Conservation (phyloP, 2,329 filamentous ascomycete species). For the Thyridium curvatum region DNA sequence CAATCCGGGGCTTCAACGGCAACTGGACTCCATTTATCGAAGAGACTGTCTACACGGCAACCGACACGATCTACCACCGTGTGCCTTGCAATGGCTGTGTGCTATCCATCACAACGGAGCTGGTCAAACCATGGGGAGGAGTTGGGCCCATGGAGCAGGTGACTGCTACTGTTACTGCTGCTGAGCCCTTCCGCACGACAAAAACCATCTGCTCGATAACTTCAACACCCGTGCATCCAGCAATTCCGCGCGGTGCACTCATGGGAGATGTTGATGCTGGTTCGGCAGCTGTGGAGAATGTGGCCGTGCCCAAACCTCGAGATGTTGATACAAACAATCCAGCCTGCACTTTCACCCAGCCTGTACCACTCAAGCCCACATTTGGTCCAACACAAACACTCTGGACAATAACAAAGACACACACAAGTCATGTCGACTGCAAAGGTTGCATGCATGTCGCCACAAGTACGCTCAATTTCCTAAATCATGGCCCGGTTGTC, state of each 20-base stretch:
- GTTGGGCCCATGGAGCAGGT: conserved; percentile 4
- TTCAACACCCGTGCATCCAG: not conserved
- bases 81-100: conserved; percentile 7
- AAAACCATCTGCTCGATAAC: conserved; percentile 1
- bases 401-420: conserved; percentile 17
- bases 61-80: not conserved
- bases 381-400: conserved; percentile 9
- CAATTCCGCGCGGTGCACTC: not conserved
- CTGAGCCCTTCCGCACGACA: conserved; percentile 9
- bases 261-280: not conserved
- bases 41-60: conserved; percentile 5
- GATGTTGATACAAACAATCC: no score
- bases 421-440: conserved; percentile 16
- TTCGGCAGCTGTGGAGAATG: not conserved
- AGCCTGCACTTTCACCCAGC: conserved; percentile 1
- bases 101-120: conserved; percentile 2
- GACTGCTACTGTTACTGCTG: conserved; percentile 4
- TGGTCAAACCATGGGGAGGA: conserved; percentile 3
- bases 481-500: conserved; percentile 5
- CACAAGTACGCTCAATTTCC: not conserved
- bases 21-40: conserved; percentile 10
- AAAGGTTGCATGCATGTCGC: conserved; percentile 13
- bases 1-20: conserved; percentile 7
- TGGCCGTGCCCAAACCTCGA: no score
- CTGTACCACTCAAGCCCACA: not conserved